These are phyloP conservation scores for Brassica cretica DNA, from an alignment of 345 rosid genomes.

Conservation along the genomic window DNA sequence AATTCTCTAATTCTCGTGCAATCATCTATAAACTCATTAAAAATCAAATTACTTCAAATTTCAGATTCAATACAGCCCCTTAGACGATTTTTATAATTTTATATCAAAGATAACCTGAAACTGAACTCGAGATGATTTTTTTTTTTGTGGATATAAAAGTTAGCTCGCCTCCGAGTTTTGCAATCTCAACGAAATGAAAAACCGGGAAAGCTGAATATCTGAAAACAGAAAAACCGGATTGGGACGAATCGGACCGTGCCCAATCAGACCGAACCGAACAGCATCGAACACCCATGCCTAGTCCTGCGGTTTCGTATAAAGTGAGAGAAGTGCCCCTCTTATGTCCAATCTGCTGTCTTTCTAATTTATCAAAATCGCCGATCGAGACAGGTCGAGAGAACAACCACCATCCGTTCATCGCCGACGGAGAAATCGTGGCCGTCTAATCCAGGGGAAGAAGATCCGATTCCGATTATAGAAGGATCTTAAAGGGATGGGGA, in stretches of 20 bases:
- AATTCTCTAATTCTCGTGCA: too few species aligned
- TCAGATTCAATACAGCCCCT: too few species aligned
- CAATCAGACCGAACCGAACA: background rate
- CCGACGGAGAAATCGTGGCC: slow-evolving; percentile 32
- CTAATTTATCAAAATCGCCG: slow-evolving; percentile 10
- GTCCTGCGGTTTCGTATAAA: slow-evolving; percentile 28
- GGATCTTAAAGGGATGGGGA: slow-evolving; percentile 56
- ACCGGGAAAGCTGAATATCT: background rate
- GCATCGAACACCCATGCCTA: background rate
- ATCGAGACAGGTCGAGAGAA: background rate
- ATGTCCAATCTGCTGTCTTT: background rate
- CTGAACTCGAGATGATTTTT: too few species aligned
- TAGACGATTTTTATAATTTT: too few species aligned
- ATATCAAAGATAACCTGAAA: too few species aligned
- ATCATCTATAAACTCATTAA: too few species aligned
- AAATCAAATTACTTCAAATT: too few species aligned
- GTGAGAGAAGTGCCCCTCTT: background rate
- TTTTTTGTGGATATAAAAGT: background rate
- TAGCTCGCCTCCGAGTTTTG: background rate
- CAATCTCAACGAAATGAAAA: background rate
- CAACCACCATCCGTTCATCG: slow-evolving; percentile 33
- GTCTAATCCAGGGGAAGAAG: background rate
- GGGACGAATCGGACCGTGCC: background rate
- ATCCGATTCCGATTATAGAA: background rate
- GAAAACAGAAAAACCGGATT: background rate